Conservation (phyloP, 2,329 filamentous ascomycete species). For the Claviceps africana region DNA sequence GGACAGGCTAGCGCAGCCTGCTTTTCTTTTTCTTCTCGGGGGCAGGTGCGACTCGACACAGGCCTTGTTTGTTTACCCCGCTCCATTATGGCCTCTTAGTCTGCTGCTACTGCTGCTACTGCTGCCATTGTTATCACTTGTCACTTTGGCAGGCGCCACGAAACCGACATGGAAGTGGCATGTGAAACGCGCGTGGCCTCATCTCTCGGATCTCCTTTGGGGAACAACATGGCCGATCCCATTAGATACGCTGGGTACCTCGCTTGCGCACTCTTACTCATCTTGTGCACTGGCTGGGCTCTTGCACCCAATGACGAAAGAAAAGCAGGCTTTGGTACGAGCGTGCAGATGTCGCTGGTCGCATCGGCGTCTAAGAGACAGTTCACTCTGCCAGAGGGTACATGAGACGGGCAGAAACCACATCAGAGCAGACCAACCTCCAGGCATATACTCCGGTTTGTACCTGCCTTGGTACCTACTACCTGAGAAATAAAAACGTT, state of each 20-base stretch:
- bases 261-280: too few species aligned
- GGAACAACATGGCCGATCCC: neutral
- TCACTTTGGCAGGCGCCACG: neutral
- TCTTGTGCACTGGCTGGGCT: neutral
- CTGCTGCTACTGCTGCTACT: neutral
- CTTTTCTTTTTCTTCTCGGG: too few species aligned
- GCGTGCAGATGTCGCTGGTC: neutral
- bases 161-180: neutral
- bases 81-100: neutral
- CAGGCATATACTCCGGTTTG: too few species aligned
- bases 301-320: neutral
- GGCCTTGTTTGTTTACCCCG: neutral
- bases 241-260: neutral
- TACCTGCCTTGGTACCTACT: too few species aligned
- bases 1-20: too few species aligned
- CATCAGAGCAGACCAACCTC: too few species aligned
- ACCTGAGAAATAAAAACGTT: too few species aligned
- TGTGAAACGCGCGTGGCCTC: neutral
- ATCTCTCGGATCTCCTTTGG: neutral
- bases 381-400: neutral
- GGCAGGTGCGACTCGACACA: too few species aligned
- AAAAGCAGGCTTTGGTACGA: neutral
- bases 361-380: neutral
- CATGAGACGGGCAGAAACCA: too few species aligned
- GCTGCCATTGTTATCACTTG: neutral